Base-by-base conservation (phyloP, 192 early-diverging fungal species). In the Podila horticola region DNA sequence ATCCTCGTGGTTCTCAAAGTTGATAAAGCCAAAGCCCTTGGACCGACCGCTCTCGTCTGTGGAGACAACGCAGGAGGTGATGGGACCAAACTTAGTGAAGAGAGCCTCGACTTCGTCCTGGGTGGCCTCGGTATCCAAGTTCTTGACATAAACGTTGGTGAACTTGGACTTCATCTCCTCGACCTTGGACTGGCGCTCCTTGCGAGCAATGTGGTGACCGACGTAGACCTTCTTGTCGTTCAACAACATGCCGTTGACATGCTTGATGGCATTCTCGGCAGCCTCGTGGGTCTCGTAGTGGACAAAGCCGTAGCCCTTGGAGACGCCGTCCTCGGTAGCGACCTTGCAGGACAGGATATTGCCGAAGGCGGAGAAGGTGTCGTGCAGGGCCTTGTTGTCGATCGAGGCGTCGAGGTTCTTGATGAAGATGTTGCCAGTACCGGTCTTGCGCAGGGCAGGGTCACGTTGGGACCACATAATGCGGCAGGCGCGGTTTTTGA, bases 381-480 rank as follows among this genome's bases (percentile, higher is more conserved):
- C 98, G 87, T 98, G 97, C 49, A 99, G 91, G 36, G 98, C 96
- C 91, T 98, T 97, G 90, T 97, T 95, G 89, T 99, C 98, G 82
- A 99, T 99, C 58, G 95, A 86, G 38, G 92, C 85, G 87, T 98
- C 97, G 50, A 99, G 86, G 91, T 99, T 99, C 90, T 99, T 99
- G 91, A 99, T 99, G 82, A 99, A 99, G 84, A 99, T 96, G 90
- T 99, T 99, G 73, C 97, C 97, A 49, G 89, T 87, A 34, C 97
- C 96, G 64, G 90, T 90, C 77, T 94, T 92, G 86, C 98, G 96
- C 68, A 95, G 86, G 57, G 95, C 90, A 33, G 98, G 98, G 90
- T 99, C 97, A 74, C 98, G 95, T 89, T 99, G 96, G 50, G 96
- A 98, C 97, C 97, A 99, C 98, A 99, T 99, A 88, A 99, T 99